Conservation (phyloP, 2,329 filamentous ascomycete genomes). For the Penicillium sp. region DNA sequence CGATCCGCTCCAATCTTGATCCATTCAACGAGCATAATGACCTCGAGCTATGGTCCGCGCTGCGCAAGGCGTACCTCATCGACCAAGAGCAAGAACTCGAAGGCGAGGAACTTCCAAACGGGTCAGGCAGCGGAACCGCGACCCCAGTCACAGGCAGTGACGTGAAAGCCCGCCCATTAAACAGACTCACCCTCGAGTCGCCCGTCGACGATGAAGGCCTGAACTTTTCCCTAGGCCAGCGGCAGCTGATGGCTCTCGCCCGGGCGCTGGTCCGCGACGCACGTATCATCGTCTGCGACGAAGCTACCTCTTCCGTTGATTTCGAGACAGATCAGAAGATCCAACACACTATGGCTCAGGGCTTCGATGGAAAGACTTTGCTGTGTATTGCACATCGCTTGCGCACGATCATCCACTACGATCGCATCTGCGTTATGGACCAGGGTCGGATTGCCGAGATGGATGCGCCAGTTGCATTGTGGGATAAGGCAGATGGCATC, state of each 20-base stretch:
- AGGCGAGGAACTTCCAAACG: constrained; percentile 31
- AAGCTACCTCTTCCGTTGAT: constrained; percentile 85
- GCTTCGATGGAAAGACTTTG: constrained; percentile 77
- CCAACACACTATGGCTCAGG: constrained; percentile 74
- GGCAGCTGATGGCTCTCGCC: constrained; percentile 89
- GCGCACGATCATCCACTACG: constrained; percentile 86
- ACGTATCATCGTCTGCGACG: constrained; percentile 92
- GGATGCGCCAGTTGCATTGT: constrained; percentile 66
- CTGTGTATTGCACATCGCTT: constrained; percentile 88
- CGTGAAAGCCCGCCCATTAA: constrained; percentile 34
- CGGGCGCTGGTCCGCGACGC: constrained; percentile 78
- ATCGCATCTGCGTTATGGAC: constrained; percentile 96
- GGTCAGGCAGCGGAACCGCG: constrained; percentile 25
- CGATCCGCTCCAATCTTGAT: constrained; percentile 39
- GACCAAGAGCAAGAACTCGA: constrained; percentile 39
- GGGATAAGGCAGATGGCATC: constrained; percentile 60
- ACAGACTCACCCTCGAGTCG: constrained; percentile 54
- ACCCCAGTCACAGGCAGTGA: constrained; percentile 28
- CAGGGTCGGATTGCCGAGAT: constrained; percentile 78
- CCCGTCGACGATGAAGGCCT: constrained; percentile 86
- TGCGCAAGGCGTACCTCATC: constrained; percentile 41
- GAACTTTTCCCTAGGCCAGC: constrained; percentile 90
- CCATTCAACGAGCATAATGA: constrained; percentile 41
- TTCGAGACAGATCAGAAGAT: constrained; percentile 97
- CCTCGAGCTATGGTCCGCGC: constrained; percentile 41